Evolutionary conservation across 768 basidiomycete species (phyloP).

Genomic region (Suillus occidentalis): DNA sequence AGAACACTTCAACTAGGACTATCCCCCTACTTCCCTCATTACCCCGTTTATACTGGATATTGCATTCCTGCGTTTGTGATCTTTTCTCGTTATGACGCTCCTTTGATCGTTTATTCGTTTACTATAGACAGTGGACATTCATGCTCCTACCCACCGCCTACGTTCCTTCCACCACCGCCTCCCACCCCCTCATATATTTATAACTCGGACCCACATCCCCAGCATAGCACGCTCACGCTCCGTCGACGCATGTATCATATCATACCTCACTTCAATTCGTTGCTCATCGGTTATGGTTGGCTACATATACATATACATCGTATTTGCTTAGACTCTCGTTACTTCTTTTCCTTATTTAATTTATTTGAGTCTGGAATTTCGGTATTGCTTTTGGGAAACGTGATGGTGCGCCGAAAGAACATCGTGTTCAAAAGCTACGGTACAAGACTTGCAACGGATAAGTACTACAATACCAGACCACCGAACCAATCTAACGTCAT

Average conservation of each 20-base stretch:
- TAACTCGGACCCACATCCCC: not conserved
- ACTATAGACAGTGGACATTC: not conserved
- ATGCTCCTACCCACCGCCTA: not conserved
- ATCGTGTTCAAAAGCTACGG: not conserved
- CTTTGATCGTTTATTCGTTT: not conserved
- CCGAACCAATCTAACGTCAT: not conserved
- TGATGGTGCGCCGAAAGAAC: no score
- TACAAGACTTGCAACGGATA: not conserved
- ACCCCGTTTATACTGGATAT: not conserved
- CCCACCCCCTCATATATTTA: not conserved
- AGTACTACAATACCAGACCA: not conserved
- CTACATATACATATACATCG: not conserved
- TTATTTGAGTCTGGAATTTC: not conserved
- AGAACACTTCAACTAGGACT: not conserved
- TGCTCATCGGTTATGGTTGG: not conserved
- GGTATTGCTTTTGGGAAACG: not conserved
- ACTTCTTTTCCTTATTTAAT: not conserved
- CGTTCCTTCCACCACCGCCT: not conserved
- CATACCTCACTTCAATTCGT: not conserved
- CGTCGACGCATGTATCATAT: slow-evolving; percentile 2
- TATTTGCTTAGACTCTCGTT: not conserved
- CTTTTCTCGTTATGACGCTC: not conserved
- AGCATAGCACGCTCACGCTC: not conserved
- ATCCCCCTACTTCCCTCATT: not conserved
- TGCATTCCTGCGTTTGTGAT: not conserved